Evolutionary conservation across 2,329 filamentous ascomycete species (phyloP).

Genomic region (Alternaria sp.): DNA sequence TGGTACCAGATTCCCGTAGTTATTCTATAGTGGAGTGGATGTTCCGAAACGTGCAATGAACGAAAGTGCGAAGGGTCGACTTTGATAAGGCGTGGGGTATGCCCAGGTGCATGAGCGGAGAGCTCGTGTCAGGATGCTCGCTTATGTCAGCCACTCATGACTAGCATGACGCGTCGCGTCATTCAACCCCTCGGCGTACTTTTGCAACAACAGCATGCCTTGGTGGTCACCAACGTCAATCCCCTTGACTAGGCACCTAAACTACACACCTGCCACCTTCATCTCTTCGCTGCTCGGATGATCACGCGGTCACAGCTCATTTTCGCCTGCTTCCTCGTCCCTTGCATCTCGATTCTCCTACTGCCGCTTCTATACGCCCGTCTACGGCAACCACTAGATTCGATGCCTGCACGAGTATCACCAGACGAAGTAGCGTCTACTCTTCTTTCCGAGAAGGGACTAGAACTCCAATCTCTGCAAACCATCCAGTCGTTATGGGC

Average conservation of each 20-base stretch:
- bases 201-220: neutral
- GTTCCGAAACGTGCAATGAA: too few relatives aligned
- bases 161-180: neutral
- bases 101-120: neutral
- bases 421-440: constrained; percentile 31
- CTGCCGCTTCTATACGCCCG: neutral
- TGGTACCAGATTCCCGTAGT: neutral
- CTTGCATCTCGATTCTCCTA: neutral
- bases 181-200: neutral
- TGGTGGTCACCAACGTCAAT: neutral
- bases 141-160: neutral
- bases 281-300: neutral
- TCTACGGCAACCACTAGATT: neutral
- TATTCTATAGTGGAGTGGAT: neutral
- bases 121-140: neutral
- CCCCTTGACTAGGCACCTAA: neutral
- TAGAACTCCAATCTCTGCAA: constrained; percentile 31
- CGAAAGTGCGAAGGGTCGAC: neutral
- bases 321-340: constrained; percentile 1
- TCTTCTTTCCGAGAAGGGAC: constrained; percentile 32
- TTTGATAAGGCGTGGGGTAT: neutral
- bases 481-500: constrained; percentile 55
- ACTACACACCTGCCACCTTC: neutral
- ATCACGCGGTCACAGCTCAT: neutral
- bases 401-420: constrained; percentile 48